Evolutionary conservation across 2,329 filamentous ascomycete species (phyloP).

Genomic region (Monosporascus ibericus): DNA sequence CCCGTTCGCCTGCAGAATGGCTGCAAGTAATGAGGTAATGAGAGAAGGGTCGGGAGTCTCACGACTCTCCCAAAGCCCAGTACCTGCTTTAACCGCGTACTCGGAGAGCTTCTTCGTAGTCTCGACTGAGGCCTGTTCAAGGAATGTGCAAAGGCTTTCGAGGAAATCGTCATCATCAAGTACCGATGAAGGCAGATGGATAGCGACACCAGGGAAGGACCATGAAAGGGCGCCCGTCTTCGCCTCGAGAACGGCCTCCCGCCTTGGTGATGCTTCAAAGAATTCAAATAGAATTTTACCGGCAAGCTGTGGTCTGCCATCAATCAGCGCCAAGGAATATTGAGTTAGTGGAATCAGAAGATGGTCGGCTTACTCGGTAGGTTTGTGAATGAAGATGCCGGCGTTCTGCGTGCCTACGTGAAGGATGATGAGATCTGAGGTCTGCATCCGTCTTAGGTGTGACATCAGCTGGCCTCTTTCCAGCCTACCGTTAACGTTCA

Average conservation of each 20-base stretch:
- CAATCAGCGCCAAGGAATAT: neutral
- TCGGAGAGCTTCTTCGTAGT: slow-evolving; percentile 46
- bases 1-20: slow-evolving; percentile 51
- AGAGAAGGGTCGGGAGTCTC: slow-evolving; percentile 50
- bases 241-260: slow-evolving; percentile 39
- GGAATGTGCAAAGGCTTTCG: slow-evolving; percentile 39
- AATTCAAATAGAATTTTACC: slow-evolving; percentile 41
- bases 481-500: slow-evolving; percentile 11
- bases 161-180: slow-evolving; percentile 39
- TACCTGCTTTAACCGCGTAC: slow-evolving; percentile 42
- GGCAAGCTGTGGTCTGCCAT: slow-evolving; percentile 3
- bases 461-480: slow-evolving; percentile 11
- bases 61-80: slow-evolving; percentile 43
- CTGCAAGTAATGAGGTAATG: slow-evolving; percentile 52
- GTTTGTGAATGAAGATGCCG: slow-evolving; percentile 12
- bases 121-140: slow-evolving; percentile 49
- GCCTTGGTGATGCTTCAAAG: slow-evolving; percentile 48
- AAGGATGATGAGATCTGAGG: slow-evolving; percentile 13
- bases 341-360: neutral
- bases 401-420: slow-evolving; percentile 16
- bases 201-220: slow-evolving; percentile 46
- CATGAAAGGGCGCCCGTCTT: slow-evolving; percentile 38
- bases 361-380: slow-evolving; percentile 8
- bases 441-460: slow-evolving; percentile 6
- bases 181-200: slow-evolving; percentile 30